These are phyloP conservation scores for Colletotrichum musae DNA, from an alignment of 2,329 filamentous ascomycete species.

Conservation along the genomic window DNA sequence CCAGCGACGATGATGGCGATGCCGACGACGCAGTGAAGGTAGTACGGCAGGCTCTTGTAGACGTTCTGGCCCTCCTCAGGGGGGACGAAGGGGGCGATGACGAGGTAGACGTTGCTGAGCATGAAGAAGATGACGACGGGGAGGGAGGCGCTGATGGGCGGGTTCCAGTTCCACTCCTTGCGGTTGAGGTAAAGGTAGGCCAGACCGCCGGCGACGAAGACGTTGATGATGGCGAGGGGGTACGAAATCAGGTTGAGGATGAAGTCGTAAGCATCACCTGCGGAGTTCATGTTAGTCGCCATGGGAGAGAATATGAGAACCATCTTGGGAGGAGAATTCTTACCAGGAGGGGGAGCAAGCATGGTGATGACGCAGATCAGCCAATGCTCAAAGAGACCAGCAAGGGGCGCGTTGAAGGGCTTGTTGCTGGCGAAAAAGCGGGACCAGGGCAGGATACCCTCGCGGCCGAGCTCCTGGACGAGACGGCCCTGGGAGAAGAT, in stretches of 20 bases:
- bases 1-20: constrained; percentile 68
- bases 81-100: constrained; percentile 71
- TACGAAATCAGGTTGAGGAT: constrained; percentile 71
- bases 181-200: constrained; percentile 68
- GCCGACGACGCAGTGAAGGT: constrained; percentile 70
- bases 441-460: constrained; percentile 76
- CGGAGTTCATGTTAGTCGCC: constrained; percentile 13
- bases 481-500: constrained; percentile 79
- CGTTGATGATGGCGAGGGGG: constrained; percentile 71
- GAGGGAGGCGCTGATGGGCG: constrained; percentile 68
- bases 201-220: constrained; percentile 67
- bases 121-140: constrained; percentile 72
- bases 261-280: constrained; percentile 31
- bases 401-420: constrained; percentile 74
- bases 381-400: constrained; percentile 76
- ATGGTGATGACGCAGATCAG: constrained; percentile 75
- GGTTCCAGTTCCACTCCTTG: constrained; percentile 64
- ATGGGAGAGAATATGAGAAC: not conserved
- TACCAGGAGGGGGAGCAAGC: constrained; percentile 76
- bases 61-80: constrained; percentile 66
- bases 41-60: constrained; percentile 69
- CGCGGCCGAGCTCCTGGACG: constrained; percentile 76
- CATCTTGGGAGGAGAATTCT: constrained; percentile 69
- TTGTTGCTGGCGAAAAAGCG: constrained; percentile 74
- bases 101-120: constrained; percentile 72